These are phyloP conservation scores for Fusarium virguliforme DNA, from an alignment of 2,329 filamentous ascomycete genomes.

Conservation along the genomic window DNA sequence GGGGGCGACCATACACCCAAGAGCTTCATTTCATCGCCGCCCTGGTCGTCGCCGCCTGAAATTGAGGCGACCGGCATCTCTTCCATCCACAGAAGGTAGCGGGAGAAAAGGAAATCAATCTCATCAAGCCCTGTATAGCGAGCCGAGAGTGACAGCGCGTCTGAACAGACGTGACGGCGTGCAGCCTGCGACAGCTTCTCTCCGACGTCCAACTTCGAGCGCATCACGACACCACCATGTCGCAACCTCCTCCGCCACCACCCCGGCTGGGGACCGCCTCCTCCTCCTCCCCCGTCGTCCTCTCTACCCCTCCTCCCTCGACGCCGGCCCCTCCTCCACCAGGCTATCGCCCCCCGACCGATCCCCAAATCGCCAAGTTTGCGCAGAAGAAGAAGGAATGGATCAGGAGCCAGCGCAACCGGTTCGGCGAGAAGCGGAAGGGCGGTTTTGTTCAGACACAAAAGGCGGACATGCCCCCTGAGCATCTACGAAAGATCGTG, in stretches of 20 bases:
- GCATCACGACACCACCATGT: constrained; percentile 62
- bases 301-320: constrained; percentile 72
- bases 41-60: constrained; percentile 51
- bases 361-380: constrained; percentile 93
- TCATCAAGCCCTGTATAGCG: no score
- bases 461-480: constrained; percentile 98
- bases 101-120: no score
- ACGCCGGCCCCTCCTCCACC: constrained; percentile 83
- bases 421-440: constrained; percentile 97
- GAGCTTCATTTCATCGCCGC: constrained; percentile 50
- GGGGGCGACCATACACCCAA: constrained; percentile 45
- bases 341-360: constrained; percentile 84
- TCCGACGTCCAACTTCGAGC: constrained; percentile 19
- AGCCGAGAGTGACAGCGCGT: no score
- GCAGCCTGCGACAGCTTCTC: no score
- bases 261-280: constrained; percentile 75
- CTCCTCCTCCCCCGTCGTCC: constrained; percentile 69
- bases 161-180: no score
- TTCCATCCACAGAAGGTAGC: no score
- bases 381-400: constrained; percentile 99
- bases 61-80: no score
- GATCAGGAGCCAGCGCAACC: constrained; percentile 90
- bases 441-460: constrained; percentile 97
- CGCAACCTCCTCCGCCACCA: constrained; percentile 69
- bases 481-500: constrained; percentile 98